phyloP scores from a whole-genome alignment of 2,329 filamentous ascomycete species.

The Nannizziopsis barbatae region DNA sequence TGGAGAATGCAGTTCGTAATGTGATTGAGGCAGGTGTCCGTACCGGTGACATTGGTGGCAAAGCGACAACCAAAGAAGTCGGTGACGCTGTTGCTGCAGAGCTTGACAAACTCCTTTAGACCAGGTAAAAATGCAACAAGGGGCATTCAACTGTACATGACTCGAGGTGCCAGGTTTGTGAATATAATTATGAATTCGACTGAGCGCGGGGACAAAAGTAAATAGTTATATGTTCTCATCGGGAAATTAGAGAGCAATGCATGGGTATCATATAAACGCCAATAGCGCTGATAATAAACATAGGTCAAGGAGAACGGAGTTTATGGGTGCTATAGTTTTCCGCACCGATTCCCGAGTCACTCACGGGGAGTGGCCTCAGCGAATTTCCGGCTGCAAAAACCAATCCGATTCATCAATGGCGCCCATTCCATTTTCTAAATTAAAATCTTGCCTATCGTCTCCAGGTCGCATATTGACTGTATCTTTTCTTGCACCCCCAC shows the following conservation, averaged over 20 bases:
- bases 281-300: no score
- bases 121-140: not conserved
- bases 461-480: slow-evolving; percentile 16
- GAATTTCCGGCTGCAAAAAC: slow-evolving; percentile 41
- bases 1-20: slow-evolving; percentile 69
- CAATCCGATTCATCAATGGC: slow-evolving; percentile 37
- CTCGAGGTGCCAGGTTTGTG: not conserved
- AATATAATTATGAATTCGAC: not conserved
- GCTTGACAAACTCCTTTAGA: slow-evolving; percentile 53
- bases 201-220: not conserved
- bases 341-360: not conserved
- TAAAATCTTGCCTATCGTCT: slow-evolving; percentile 11
- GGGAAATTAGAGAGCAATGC: not conserved
- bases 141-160: not conserved
- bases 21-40: slow-evolving; percentile 68
- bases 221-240: not conserved
- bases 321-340: not conserved
- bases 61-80: slow-evolving; percentile 60
- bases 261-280: slow-evolving; percentile 4
- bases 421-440: slow-evolving; percentile 21
- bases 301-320: no score
- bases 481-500: slow-evolving; percentile 2
- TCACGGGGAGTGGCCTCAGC: slow-evolving; percentile 19
- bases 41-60: slow-evolving; percentile 78
- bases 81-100: slow-evolving; percentile 71